phyloP scores from a whole-genome alignment of 179 eudicot genomes.

The Beta macrorhiza region DNA sequence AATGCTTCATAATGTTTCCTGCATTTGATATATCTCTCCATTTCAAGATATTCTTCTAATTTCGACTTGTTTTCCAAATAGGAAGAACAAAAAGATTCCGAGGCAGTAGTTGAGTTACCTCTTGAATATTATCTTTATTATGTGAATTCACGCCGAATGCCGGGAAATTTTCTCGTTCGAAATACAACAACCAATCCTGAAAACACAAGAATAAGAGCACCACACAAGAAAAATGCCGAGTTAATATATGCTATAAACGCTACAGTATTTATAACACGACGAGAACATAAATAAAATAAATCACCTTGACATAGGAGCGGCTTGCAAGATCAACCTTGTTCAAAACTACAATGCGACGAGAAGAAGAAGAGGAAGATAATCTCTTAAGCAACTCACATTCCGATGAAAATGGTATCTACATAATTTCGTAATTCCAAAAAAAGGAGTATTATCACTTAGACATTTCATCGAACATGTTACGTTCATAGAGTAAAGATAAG shows the following conservation, averaged over 20 bases:
- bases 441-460: not conserved
- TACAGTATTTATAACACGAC: too few relatives aligned
- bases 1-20: not conserved
- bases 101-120: constrained; percentile 39
- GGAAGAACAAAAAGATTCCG: too few relatives aligned
- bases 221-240: not conserved
- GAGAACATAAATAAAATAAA: not conserved
- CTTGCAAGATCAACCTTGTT: constrained; percentile 76
- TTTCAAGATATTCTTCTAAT: too few relatives aligned
- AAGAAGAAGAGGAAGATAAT: constrained; percentile 32
- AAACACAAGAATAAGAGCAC: not conserved
- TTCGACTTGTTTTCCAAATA: too few relatives aligned
- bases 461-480: constrained; percentile 33
- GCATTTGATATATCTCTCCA: not conserved
- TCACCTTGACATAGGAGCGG: constrained; percentile 57
- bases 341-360: constrained; percentile 55
- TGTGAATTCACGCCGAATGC: constrained; percentile 67
- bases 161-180: constrained; percentile 35
- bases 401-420: constrained; percentile 74
- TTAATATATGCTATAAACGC: too few relatives aligned
- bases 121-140: constrained; percentile 61
- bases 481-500: not conserved
- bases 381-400: constrained; percentile 49
- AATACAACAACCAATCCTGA: constrained; percentile 57
- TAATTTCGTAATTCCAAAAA: not conserved